Percentiles rank a stretch among this genome's conserved stretches.
These are phyloP conservation scores for Torulaspora franciscae DNA, from an alignment of 805 yeast species.

Conservation along the genomic window DNA sequence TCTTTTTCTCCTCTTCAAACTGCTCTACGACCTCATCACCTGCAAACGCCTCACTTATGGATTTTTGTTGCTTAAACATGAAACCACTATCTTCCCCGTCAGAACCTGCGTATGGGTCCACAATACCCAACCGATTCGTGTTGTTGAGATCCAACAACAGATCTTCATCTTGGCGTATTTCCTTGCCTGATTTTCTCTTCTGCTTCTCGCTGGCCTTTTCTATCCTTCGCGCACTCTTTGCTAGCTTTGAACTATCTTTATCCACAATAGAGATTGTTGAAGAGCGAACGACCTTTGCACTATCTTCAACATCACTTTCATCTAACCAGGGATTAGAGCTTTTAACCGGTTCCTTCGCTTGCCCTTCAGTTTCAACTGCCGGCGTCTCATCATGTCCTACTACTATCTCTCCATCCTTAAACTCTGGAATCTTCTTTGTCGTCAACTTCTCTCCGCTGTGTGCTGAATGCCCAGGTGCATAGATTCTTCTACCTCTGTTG, in stretches of 20 bases:
- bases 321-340: slow-evolving; percentile 51
- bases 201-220: slow-evolving; percentile 32
- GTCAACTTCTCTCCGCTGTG: slow-evolving; percentile 8
- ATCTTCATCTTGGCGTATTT: slow-evolving; percentile 33
- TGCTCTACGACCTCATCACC: slow-evolving; percentile 88
- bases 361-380: not conserved
- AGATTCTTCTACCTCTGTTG: slow-evolving; percentile 77
- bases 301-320: slow-evolving; percentile 30
- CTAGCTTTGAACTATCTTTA: slow-evolving; percentile 45
- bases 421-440: not conserved
- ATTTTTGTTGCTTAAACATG: slow-evolving; percentile 72
- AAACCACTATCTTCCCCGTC: slow-evolving; percentile 43
- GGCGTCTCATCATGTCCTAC: slow-evolving; percentile 24
- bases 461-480: slow-evolving; percentile 49
- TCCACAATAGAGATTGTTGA: slow-evolving; percentile 46
- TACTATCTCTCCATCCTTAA: slow-evolving; percentile 2
- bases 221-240: slow-evolving; percentile 46
- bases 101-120: slow-evolving; percentile 46
- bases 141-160: slow-evolving; percentile 40
- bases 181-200: slow-evolving; percentile 11
- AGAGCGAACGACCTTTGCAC: slow-evolving; percentile 32
- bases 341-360: slow-evolving; percentile 18
- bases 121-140: slow-evolving; percentile 48
- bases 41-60: slow-evolving; percentile 90
- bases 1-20: slow-evolving; percentile 71